phyloP scores from a whole-genome alignment of 495 filamentous ascomycete species.

The Cercophora scortea region DNA sequence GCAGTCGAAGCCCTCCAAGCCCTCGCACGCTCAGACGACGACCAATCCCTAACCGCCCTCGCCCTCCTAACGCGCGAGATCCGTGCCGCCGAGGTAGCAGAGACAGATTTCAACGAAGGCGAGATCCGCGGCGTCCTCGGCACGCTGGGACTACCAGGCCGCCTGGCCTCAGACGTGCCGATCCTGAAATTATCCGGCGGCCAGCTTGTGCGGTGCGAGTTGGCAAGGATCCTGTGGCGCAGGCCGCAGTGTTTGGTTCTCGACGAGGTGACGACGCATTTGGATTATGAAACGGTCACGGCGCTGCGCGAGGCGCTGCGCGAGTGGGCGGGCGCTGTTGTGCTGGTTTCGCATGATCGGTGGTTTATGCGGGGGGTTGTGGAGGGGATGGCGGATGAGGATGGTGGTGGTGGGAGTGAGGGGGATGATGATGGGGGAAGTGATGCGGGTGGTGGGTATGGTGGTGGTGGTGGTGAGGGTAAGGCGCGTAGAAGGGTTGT shows the following conservation, averaged over 20 bases:
- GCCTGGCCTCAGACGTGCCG: conserved; percentile 61
- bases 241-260: conserved; percentile 67
- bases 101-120: conserved; percentile 48
- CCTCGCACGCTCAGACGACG: conserved; percentile 23
- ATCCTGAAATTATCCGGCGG: conserved; percentile 63
- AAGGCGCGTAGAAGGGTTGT: conserved; percentile 44
- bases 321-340: conserved; percentile 59
- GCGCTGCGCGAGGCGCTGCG: conserved; percentile 58
- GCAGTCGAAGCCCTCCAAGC: conserved; percentile 59
- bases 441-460: conserved; percentile 18
- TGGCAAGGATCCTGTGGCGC: conserved; percentile 59
- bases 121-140: conserved; percentile 54
- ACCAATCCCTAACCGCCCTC: conserved; percentile 48
- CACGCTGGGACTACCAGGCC: conserved; percentile 57
- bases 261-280: conserved; percentile 80
- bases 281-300: conserved; percentile 69
- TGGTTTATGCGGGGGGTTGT: conserved; percentile 64
- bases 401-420: conserved; percentile 39
- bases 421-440: conserved; percentile 32
- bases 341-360: conserved; percentile 70
- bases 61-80: conserved; percentile 43
- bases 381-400: conserved; percentile 53
- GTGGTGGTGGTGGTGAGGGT: conserved; percentile 31
- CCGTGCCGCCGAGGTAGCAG: neutral
- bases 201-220: conserved; percentile 67